These are phyloP conservation scores for Wallacemonas sp. DNA, from an alignment of 208 protist genomes.

Conservation along the genomic window DNA sequence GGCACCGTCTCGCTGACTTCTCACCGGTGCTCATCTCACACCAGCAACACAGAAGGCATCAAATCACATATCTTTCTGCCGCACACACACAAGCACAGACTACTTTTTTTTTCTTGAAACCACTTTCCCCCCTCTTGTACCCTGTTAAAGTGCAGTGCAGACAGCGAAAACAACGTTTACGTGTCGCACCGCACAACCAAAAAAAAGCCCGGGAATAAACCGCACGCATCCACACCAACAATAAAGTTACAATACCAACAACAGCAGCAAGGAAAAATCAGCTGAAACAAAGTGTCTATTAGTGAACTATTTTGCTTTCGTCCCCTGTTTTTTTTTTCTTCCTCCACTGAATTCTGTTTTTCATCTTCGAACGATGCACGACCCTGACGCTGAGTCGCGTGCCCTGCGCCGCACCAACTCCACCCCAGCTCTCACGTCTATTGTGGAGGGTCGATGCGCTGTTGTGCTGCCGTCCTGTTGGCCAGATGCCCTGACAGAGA, in stretches of 20 bases:
- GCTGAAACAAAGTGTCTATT: background rate
- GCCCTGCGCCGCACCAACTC: constrained; percentile 36
- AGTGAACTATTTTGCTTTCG: background rate
- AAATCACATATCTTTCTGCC: too few species aligned
- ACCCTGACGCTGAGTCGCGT: background rate
- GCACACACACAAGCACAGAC: too few species aligned
- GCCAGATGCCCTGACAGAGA: constrained; percentile 19
- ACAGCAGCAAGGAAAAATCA: background rate
- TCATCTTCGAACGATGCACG: background rate
- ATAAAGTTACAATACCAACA: background rate
- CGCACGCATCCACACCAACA: too few species aligned
- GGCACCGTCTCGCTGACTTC: background rate
- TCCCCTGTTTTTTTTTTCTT: background rate
- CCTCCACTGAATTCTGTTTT: background rate
- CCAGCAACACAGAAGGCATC: too few species aligned
- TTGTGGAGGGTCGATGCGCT: constrained; percentile 15
- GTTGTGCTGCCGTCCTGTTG: constrained; percentile 29
- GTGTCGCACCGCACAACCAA: too few species aligned
- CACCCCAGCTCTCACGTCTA: constrained; percentile 25
- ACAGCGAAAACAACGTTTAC: too few species aligned
- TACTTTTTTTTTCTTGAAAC: too few species aligned
- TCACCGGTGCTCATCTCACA: background rate
- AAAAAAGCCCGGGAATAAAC: too few species aligned
- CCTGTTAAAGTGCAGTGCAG: too few species aligned
- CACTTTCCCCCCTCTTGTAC: too few species aligned